Base-by-base conservation (phyloP, 768 basidiomycete genomes). In the Favolaschia claudopus region DNA sequence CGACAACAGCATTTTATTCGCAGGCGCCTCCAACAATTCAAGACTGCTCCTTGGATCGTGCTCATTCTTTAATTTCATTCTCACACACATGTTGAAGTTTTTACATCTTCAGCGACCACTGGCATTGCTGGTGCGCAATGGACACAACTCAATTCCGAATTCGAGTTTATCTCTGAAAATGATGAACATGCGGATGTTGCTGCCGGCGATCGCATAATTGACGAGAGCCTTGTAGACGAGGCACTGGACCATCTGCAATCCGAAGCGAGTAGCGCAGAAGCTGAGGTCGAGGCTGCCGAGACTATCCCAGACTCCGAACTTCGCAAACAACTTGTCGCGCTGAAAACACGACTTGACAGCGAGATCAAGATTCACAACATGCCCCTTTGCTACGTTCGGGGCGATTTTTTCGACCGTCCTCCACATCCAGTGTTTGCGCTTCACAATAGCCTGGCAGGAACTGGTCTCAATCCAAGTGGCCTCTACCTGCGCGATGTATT, bases 381-480 rank as follows among this genome's bases (percentile, higher is more conserved):
- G 4, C 55, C 55, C 1, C 17, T 39, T 7, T 58, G 55, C 31
- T 58, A 58, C 34, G 6, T 32, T 13, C 27, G 24, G 3, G 39
- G 55, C 10, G 45, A 58, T 22, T 58, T 58, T 6, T 49, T 27
- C 17, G 48, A 50, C 25, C 22, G 56, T n/a, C 56, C 56, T n/a
- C 28, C 34, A 2, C 47, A 58, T 34, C 47, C 56, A 6, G 39
- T 58, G 9, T 58, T 58, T 28, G 56, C 48, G 0, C 24, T 58
- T 17, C 10, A 33, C 22, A 7, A 24, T 2, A 13, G 32, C 17
- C 14, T 34, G 2, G 17, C 7, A 5, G 13, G 19, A 2, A 45
- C 10, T 13, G 31, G 36, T 3, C 37, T 46, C 8, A 13, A 28
- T 34, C 43, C 54, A 1, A 20, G 31, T 14, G 7, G n/a, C 8